Conservation (phyloP, 257 asterid species). For the Nicotiana paniculata region DNA sequence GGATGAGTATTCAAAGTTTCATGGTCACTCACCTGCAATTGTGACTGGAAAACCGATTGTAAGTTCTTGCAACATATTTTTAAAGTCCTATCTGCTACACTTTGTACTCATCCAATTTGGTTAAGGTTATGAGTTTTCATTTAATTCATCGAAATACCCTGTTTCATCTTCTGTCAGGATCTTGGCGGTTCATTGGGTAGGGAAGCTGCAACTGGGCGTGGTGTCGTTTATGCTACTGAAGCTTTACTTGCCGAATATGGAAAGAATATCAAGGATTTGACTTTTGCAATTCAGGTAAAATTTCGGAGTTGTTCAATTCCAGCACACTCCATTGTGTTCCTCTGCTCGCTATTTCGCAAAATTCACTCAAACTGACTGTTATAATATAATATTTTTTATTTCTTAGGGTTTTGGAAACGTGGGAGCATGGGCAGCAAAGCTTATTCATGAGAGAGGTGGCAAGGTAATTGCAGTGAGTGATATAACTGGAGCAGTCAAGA, state of each 20-base stretch:
- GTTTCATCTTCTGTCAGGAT: constrained; percentile 35
- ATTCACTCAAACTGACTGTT: neutral
- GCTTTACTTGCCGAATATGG: constrained; percentile 87
- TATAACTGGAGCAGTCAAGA: constrained; percentile 76
- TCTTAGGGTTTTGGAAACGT: constrained; percentile 85
- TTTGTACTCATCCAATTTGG: neutral
- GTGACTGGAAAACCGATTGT: constrained; percentile 97
- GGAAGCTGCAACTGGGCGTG: constrained; percentile 97
- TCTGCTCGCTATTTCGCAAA: neutral
- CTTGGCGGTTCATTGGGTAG: constrained; percentile 94
- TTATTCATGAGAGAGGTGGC: constrained; percentile 79
- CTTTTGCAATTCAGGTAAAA: constrained; percentile 70
- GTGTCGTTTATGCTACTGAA: constrained; percentile 75
- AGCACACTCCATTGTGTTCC: neutral
- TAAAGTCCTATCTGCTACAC: neutral
- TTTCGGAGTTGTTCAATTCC: neutral
- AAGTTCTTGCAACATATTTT: constrained; percentile 21
- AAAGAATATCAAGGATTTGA: constrained; percentile 61
- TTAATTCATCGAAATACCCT: neutral
- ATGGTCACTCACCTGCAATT: constrained; percentile 92
- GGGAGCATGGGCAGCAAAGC: constrained; percentile 85
- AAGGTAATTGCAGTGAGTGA: constrained; percentile 84
- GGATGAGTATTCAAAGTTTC: constrained; percentile 98
- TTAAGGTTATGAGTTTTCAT: neutral
- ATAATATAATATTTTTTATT: neutral